A percentile compares a stretch with the other conserved stretches of the same genome.
Conservation (phyloP, 2,329 filamentous ascomycete species). For the Paecilomyces fulvus region DNA sequence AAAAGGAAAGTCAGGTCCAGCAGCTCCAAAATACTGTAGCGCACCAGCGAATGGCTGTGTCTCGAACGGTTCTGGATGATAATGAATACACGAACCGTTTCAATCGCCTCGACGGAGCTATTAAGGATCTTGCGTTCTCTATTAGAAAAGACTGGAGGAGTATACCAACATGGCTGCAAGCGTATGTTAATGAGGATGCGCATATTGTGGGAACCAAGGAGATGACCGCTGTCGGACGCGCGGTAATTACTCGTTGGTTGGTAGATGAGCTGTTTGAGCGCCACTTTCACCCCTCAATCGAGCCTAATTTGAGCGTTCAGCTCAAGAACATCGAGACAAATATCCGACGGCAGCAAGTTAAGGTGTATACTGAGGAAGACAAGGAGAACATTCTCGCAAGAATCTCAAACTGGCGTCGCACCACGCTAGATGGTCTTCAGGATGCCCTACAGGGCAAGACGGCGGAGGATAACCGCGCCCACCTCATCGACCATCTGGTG, state of each 20-base stretch:
- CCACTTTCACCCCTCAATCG: constrained; percentile 85
- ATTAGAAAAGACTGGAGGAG: constrained; percentile 89
- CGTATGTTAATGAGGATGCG: constrained; percentile 75
- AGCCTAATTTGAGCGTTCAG: constrained; percentile 63
- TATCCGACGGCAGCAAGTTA: constrained; percentile 68
- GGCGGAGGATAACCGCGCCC: constrained; percentile 56
- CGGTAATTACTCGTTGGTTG: constrained; percentile 81
- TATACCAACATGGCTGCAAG: constrained; percentile 71
- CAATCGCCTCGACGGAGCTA: constrained; percentile 81
- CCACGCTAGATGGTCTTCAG: constrained; percentile 84
- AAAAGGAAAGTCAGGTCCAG: constrained; percentile 81
- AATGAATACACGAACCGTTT: constrained; percentile 88
- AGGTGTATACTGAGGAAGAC: constrained; percentile 71
- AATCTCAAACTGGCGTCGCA: constrained; percentile 85
- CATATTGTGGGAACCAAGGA: constrained; percentile 85
- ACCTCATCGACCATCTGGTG: constrained; percentile 63
- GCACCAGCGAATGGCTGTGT: constrained; percentile 89
- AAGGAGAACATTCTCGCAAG: constrained; percentile 80
- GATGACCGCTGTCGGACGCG: constrained; percentile 91
- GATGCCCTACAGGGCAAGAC: constrained; percentile 58
- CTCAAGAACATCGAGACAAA: constrained; percentile 83
- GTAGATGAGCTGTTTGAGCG: constrained; percentile 85
- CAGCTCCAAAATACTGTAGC: constrained; percentile 95
- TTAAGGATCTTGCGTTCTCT: constrained; percentile 90
- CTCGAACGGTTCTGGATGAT: constrained; percentile 88